These are phyloP conservation scores for Entomortierella parvispora DNA, from an alignment of 192 early-diverging fungal species.

Conservation along the genomic window DNA sequence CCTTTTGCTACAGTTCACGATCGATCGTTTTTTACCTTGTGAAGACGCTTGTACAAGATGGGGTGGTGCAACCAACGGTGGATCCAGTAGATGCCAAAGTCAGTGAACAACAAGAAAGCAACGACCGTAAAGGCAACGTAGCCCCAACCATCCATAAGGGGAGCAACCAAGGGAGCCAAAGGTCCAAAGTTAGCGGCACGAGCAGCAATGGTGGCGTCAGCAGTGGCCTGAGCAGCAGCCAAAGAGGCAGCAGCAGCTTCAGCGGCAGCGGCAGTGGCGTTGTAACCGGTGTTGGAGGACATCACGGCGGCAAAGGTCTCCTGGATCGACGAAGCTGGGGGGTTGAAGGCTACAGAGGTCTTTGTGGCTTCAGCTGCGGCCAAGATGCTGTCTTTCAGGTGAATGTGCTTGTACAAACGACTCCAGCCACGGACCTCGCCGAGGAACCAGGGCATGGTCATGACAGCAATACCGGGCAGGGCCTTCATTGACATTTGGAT, in stretches of 20 bases:
- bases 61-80: conserved; percentile 95
- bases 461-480: conserved; percentile 80
- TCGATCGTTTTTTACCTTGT: conserved; percentile 77
- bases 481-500: conserved; percentile 82
- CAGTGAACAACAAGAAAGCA: conserved; percentile 91
- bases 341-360: conserved; percentile 5
- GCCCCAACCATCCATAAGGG: conserved; percentile 67
- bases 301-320: conserved; percentile 42
- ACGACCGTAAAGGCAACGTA: conserved; percentile 75
- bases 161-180: conserved; percentile 20
- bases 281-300: conserved; percentile 3
- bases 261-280: conserved; percentile 25
- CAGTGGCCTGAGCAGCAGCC: not conserved
- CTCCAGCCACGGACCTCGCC: conserved; percentile 93
- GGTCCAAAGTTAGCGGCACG: conserved; percentile 32
- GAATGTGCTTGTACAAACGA: conserved; percentile 69
- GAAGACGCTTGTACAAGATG: conserved; percentile 85
- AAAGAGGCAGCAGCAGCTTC: conserved; percentile 5
- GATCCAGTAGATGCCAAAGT: conserved; percentile 96
- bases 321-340: conserved; percentile 33
- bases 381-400: conserved; percentile 54
- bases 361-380: conserved; percentile 57
- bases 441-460: conserved; percentile 93
- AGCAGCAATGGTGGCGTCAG: conserved; percentile 14
- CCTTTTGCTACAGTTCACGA: too few relatives aligned